A percentile compares a stretch with the other conserved stretches of the same genome.
Evolutionary conservation across 495 filamentous ascomycete genomes (phyloP).

Genomic region (Trichocladium uniseriatum): DNA sequence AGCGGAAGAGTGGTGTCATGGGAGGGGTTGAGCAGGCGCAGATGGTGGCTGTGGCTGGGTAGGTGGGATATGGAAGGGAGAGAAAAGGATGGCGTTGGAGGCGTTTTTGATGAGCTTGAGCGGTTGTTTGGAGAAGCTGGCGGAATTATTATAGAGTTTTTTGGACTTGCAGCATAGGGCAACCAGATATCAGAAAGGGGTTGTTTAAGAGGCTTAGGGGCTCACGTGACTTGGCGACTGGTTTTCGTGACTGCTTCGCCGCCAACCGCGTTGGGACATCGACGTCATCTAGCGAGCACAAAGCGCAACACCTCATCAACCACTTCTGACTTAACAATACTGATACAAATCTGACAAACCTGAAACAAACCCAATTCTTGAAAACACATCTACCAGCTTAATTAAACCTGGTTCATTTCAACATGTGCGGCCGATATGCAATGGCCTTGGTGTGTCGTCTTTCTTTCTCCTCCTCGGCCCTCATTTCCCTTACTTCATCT

Average conservation of each 20-base stretch:
- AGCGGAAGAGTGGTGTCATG: slow-evolving; percentile 3
- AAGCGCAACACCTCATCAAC: too few relatives aligned
- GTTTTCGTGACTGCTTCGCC: background rate
- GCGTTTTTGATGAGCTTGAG: background rate
- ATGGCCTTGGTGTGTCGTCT: slow-evolving; percentile 67
- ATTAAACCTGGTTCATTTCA: too few relatives aligned
- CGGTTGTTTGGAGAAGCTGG: background rate
- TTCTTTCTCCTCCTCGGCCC: background rate
- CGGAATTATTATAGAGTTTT: background rate
- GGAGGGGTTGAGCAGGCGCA: background rate
- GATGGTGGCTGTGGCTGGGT: slow-evolving; percentile 7
- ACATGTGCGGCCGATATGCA: slow-evolving; percentile 84
- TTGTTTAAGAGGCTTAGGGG: too few relatives aligned
- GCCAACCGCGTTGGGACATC: background rate
- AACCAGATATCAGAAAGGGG: too few relatives aligned
- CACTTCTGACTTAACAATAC: too few relatives aligned
- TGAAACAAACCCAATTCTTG: too few relatives aligned
- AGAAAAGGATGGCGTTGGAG: background rate
- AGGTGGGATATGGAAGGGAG: background rate
- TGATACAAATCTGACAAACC: too few relatives aligned
- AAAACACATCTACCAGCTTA: too few relatives aligned
- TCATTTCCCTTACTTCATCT: background rate
- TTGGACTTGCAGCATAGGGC: too few relatives aligned
- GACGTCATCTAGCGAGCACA: slow-evolving; percentile 1
- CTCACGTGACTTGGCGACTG: slow-evolving; percentile 21